Evolutionary conservation across 2,329 filamentous ascomycete species (phyloP), one percentile per base, ranked within the genome.

Genomic region (Aspergillus puulaauensis): DNA sequence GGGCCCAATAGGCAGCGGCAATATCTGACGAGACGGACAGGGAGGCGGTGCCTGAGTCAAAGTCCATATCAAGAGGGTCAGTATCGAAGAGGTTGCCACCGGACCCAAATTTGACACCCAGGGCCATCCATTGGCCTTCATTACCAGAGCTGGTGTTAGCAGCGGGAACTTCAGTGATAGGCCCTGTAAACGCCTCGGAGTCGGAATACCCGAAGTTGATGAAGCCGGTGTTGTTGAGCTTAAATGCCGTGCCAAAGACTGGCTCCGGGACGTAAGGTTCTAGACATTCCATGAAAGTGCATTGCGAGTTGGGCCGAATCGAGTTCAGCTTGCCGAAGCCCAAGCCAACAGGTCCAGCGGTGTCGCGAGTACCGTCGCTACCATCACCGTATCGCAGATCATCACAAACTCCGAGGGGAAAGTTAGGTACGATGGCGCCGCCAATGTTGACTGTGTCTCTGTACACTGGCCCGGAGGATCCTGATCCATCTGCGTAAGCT

Each of bases 241-340:
- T 58, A 46, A 58, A 58, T 19, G 44, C 40, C 6, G 56, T 58
- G 39, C 50, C 46, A 40, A 58, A 58, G 15, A 58, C 24, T 12
- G 56, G 56, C 21, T 49, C 50, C 6, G 50, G 56, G n/a, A 58
- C 45, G 31, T 58, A 58, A 8, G 56, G 56, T 46, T 49, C 37
- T 4, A 58, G 50, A 27, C 56, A 58, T 58, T 58, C 50, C 50
- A 58, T 58, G 45, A 58, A 58, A 11, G 56, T 58, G 45, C 56
- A 58, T 37, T 58, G 56, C 12, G 56, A 50, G 31, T 54, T 50
- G 11, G 56, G 56, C 9, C 50, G 56, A 23, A 58, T 54, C 17
- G 56, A 58, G 45, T 58, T 58, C 43, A 53, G 9, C 14, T 45
- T 40, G 15, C 56, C 56, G 15, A 53, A 58, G 3, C 56, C 56